Conservation (phyloP, 148 eudicot genomes). For the Salicornia ramosissima region DNA sequence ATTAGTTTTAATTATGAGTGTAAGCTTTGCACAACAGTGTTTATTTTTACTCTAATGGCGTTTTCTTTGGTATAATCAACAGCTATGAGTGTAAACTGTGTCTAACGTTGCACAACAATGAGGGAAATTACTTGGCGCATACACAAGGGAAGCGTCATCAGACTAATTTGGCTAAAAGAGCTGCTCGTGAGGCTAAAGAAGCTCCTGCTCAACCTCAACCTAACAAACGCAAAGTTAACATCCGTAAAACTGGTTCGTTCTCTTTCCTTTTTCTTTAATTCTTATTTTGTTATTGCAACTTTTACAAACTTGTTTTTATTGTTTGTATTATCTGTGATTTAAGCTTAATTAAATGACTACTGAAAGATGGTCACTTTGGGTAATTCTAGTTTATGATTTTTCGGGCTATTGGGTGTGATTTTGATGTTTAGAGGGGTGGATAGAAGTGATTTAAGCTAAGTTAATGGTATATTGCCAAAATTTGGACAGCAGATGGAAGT, state of each 20-base stretch:
- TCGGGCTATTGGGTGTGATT: background rate
- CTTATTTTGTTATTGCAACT: background rate
- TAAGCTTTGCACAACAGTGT: too few relatives aligned
- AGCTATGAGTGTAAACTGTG: conserved; percentile 97
- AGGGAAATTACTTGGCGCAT: conserved; percentile 97
- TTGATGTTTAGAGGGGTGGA: background rate
- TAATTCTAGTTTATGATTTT: background rate
- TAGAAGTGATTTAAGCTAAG: background rate
- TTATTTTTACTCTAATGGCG: too few relatives aligned
- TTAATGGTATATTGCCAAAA: background rate
- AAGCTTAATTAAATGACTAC: background rate
- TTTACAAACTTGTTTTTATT: background rate
- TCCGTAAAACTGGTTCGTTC: conserved; percentile 50
- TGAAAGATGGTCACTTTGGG: background rate
- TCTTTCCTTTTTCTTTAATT: background rate
- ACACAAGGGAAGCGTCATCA: conserved; percentile 97
- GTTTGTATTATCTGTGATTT: background rate
- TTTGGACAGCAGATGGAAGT: too few relatives aligned
- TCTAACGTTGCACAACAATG: conserved; percentile 86
- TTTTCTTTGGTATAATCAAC: too few relatives aligned
- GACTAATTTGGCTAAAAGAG: conserved; percentile 93
- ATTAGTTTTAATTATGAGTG: too few relatives aligned
- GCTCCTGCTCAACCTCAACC: conserved; percentile 96
- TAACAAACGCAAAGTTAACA: conserved; percentile 65
- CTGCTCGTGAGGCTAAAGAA: conserved; percentile 98